phyloP scores from a whole-genome alignment of 2,329 filamentous ascomycete species.

The Epichloe typhina region DNA sequence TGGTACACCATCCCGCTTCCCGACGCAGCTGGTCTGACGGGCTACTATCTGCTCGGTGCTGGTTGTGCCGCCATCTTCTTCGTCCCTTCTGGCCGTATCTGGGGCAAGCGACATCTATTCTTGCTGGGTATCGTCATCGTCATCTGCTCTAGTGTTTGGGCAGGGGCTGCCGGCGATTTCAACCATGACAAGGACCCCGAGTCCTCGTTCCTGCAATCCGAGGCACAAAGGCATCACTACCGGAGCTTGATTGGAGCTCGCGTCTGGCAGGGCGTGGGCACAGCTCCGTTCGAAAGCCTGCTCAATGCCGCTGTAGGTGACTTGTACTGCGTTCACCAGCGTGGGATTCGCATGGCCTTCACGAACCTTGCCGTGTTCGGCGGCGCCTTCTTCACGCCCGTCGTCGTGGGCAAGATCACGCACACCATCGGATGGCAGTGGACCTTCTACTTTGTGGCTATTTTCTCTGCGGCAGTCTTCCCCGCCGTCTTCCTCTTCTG shows the following conservation, averaged over 20 bases:
- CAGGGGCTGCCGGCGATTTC: conserved; percentile 45
- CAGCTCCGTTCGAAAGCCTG: conserved; percentile 80
- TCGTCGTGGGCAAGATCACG: conserved; percentile 82
- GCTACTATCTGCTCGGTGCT: conserved; percentile 75
- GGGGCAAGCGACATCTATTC: conserved; percentile 86
- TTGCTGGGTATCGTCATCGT: conserved; percentile 63
- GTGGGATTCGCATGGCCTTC: conserved; percentile 79
- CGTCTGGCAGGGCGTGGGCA: conserved; percentile 72
- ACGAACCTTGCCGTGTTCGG: conserved; percentile 45
- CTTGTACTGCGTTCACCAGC: conserved; percentile 75
- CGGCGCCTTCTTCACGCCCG: conserved; percentile 57
- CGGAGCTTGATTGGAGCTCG: conserved; percentile 62
- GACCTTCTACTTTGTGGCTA: conserved; percentile 80
- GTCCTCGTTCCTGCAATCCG: neutral
- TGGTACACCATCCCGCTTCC: conserved; percentile 55
- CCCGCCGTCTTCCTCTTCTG: conserved; percentile 64
- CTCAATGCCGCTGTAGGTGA: conserved; percentile 85
- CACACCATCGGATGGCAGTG: conserved; percentile 65
- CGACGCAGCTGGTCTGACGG: conserved; percentile 69
- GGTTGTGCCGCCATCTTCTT: conserved; percentile 73
- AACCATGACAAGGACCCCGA: neutral
- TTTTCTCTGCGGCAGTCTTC: conserved; percentile 61
- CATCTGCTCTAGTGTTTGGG: conserved; percentile 66
- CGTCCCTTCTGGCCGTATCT: conserved; percentile 77
- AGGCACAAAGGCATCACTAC: conserved; percentile 36